Evolutionary conservation across 1,284 basidiomycete species (phyloP).

Genomic region (Pseudozyma sp.): DNA sequence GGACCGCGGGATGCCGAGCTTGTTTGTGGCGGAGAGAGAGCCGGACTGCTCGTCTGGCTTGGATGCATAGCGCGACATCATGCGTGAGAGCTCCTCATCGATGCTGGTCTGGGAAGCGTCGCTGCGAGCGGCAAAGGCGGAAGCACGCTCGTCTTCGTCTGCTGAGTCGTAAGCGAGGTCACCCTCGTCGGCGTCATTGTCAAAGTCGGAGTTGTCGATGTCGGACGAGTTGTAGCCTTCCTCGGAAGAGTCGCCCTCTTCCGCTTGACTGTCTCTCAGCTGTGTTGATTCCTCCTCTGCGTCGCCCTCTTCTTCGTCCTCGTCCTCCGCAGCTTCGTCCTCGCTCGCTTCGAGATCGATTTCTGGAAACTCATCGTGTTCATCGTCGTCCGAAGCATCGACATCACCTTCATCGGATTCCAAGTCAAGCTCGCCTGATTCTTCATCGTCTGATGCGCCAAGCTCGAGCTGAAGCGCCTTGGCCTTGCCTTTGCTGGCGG

Average conservation of each 20-base stretch:
- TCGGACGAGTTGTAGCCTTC: slow-evolving; percentile 48
- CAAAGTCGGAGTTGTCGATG: slow-evolving; percentile 37
- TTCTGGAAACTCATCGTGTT: slow-evolving; percentile 71
- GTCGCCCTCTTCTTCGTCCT: slow-evolving; percentile 49
- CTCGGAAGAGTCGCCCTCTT: slow-evolving; percentile 23
- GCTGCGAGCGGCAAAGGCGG: slow-evolving; percentile 44
- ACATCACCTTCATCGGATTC: slow-evolving; percentile 53
- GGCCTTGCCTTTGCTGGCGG: slow-evolving; percentile 20
- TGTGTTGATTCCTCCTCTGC: slow-evolving; percentile 53
- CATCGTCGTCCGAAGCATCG: slow-evolving; percentile 34
- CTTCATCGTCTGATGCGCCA: slow-evolving; percentile 27
- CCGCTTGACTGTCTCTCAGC: slow-evolving; percentile 32
- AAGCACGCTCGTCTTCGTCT: slow-evolving; percentile 55
- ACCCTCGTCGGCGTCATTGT: slow-evolving; percentile 29
- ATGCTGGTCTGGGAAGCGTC: slow-evolving; percentile 48
- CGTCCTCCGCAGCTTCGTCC: slow-evolving; percentile 46
- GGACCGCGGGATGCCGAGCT: slow-evolving; percentile 63
- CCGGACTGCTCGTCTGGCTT: slow-evolving; percentile 69
- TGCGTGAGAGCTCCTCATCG: slow-evolving; percentile 57
- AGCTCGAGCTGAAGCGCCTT: slow-evolving; percentile 31
- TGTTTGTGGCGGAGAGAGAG: slow-evolving; percentile 55
- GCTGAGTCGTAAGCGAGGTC: slow-evolving; percentile 51
- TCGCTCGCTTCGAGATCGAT: slow-evolving; percentile 70
- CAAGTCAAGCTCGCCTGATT: slow-evolving; percentile 29
- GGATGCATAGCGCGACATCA: slow-evolving; percentile 65